These are phyloP conservation scores for Verruconis gallopava DNA, from an alignment of 2,329 filamentous ascomycete species.

Conservation along the genomic window DNA sequence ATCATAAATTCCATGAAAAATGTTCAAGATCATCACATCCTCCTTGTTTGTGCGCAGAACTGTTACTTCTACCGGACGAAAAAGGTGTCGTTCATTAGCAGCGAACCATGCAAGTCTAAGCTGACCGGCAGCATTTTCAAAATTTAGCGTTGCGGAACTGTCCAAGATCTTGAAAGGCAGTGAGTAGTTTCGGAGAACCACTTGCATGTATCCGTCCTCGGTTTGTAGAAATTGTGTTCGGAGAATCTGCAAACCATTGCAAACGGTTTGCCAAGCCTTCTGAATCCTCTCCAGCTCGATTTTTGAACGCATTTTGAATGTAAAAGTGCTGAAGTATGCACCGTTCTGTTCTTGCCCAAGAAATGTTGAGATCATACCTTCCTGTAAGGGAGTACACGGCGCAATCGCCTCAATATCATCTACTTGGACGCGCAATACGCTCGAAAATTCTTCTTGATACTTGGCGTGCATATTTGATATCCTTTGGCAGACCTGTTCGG, in stretches of 20 bases:
- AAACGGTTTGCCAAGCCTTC: conserved; percentile 44
- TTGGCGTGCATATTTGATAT: too few relatives aligned
- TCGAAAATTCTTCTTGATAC: too few relatives aligned
- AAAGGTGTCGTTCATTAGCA: conserved; percentile 19
- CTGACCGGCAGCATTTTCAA: conserved; percentile 24
- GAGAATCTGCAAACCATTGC: conserved; percentile 48
- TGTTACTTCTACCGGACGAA: conserved; percentile 40
- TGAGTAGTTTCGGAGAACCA: conserved; percentile 37
- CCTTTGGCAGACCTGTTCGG: too few relatives aligned
- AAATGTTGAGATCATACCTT: conserved; percentile 69
- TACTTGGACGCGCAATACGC: too few relatives aligned
- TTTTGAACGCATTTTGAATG: conserved; percentile 38
- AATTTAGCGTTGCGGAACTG: conserved; percentile 16
- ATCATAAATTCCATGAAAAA: conserved; percentile 84
- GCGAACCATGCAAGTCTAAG: conserved; percentile 37
- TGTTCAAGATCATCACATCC: conserved; percentile 45
- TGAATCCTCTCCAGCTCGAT: conserved; percentile 38
- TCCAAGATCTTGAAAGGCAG: conserved; percentile 34
- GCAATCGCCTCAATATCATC: conserved; percentile 56
- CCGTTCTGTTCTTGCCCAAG: conserved; percentile 39
- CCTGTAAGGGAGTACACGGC: conserved; percentile 75
- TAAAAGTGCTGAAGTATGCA: conserved; percentile 69
- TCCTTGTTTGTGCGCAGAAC: conserved; percentile 23
- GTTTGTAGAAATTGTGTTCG: conserved; percentile 62
- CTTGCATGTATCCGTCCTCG: conserved; percentile 63